These are phyloP conservation scores for Lindgomyces ingoldianus DNA, from an alignment of 495 filamentous ascomycete species.

Conservation along the genomic window DNA sequence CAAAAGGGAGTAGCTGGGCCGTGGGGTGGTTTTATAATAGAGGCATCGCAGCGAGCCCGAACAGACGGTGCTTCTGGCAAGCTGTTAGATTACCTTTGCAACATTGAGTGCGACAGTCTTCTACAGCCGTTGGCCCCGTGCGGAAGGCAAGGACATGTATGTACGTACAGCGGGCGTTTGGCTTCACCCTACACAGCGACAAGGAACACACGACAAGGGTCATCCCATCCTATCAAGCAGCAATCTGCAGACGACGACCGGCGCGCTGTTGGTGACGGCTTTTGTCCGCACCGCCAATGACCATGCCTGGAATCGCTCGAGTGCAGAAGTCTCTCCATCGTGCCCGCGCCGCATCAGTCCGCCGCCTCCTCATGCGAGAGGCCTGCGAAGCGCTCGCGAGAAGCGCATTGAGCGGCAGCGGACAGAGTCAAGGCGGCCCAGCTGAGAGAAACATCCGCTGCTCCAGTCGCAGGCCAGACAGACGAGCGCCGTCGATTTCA, in stretches of 20 bases:
- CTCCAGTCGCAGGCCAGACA: not conserved
- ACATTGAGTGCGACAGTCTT: constrained; percentile 39
- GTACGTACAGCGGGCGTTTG: constrained; percentile 14
- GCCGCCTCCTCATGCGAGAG: no score
- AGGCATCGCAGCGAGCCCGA: constrained; percentile 34
- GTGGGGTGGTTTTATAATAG: constrained; percentile 37
- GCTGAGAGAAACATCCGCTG: constrained; percentile 7
- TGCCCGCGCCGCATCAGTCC: not conserved
- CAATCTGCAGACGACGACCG: constrained; percentile 3
- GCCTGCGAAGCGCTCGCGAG: no score
- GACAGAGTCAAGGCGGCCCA: not conserved
- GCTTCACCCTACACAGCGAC: constrained; percentile 12
- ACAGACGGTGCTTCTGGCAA: constrained; percentile 34
- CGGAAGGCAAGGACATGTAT: constrained; percentile 29
- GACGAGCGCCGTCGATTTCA: not conserved
- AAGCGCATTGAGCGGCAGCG: not conserved
- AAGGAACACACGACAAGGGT: constrained; percentile 26
- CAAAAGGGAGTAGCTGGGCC: constrained; percentile 24
- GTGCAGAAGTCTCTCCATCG: not conserved
- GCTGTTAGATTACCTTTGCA: constrained; percentile 41
- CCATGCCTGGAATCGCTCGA: no score
- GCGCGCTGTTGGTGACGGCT: constrained; percentile 24
- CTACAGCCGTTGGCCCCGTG: constrained; percentile 35
- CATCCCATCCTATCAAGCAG: constrained; percentile 12
- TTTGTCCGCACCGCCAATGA: not conserved